Base-by-base conservation (phyloP, 1,284 basidiomycete species). In the Puccinia horiana region DNA sequence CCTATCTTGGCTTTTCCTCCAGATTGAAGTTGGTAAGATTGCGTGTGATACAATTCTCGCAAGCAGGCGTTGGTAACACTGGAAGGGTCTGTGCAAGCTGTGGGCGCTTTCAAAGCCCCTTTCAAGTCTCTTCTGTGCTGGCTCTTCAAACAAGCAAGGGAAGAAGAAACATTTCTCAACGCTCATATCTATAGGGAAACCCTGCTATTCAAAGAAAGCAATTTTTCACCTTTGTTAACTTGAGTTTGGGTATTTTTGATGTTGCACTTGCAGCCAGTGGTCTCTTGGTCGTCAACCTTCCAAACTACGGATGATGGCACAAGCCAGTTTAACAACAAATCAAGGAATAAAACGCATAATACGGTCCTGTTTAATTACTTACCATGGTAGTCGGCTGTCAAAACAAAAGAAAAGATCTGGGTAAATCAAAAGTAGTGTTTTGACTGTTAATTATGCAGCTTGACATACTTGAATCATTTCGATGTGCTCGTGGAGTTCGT, bases 321-420 rank as follows among this genome's bases (percentile, higher is more conserved):
- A 54, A 35, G 18, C 14, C 0, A 35, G n/a, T 37, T 49, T n/a
- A 47, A 35, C 14, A 37, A 2, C 16, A 16, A 8, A 76, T 63
- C 20, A 63, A 29, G 0, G 3, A 47, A 77, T 35, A 67, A 47
- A 23, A 49, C n/a, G n/a, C n/a, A n/a, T n/a, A n/a, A 37, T 26
- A n/a, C 23, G 5, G 29, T 49, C n/a, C 6, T 29, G 14, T 11
- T n/a, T 11, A 26, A 5, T n/a, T 47, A 1, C 76, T 47, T 47
- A 77, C 76, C 76, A 77, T 77, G 23, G 76, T 77, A 18, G 76
- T 77, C 0, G 76, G 76, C 76, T 77, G 20, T 63, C 29, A 18
- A 42, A 29, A 61, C 18, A 37, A 32, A 40, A 63, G 37, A 40
- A 61, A 29, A 63, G 14, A 65, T 63, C 20, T 8, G 32, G 3